These are phyloP conservation scores for Capsella bursapastoris DNA, from an alignment of 345 rosid species.

Conservation along the genomic window DNA sequence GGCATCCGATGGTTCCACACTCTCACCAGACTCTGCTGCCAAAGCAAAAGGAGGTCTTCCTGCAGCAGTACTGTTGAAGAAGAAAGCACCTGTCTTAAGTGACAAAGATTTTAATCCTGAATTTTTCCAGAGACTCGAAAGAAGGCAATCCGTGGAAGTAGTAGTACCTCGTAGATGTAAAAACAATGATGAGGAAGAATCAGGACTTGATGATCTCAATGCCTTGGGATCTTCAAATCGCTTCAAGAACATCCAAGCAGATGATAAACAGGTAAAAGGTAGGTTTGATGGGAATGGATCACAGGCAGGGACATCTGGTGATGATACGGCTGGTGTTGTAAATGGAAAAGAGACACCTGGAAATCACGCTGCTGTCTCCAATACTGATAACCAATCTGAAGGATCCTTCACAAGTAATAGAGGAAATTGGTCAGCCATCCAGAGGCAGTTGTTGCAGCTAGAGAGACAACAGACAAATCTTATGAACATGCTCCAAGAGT, in stretches of 20 bases:
- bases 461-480: conserved; percentile 96
- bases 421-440: conserved; percentile 95
- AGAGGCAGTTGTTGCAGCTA: conserved; percentile 87
- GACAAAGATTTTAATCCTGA: conserved; percentile 93
- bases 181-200: conserved; percentile 64
- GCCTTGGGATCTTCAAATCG: conserved; percentile 56
- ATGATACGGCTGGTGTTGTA: conserved; percentile 53
- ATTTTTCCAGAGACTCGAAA: conserved; percentile 92
- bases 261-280: conserved; percentile 51
- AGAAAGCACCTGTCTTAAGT: conserved; percentile 77
- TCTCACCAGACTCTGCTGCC: conserved; percentile 55
- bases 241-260: conserved; percentile 51
- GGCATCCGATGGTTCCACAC: conserved; percentile 55
- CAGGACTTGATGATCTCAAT: conserved; percentile 54
- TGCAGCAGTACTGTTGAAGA: conserved; percentile 85
- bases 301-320: conserved; percentile 63
- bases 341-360: conserved; percentile 62
- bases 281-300: conserved; percentile 55
- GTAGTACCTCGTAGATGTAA: conserved; percentile 78
- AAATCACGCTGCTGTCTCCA: conserved; percentile 59
- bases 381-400: conserved; percentile 73
- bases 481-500: conserved; percentile 97
- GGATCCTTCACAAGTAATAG: conserved; percentile 73
- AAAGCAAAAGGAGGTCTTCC: conserved; percentile 74
- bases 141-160: conserved; percentile 86